A percentile compares a stretch with the other conserved stretches of the same genome.
Conservation (phyloP, 306 rosid species). For the Phaseolus lunatus region DNA sequence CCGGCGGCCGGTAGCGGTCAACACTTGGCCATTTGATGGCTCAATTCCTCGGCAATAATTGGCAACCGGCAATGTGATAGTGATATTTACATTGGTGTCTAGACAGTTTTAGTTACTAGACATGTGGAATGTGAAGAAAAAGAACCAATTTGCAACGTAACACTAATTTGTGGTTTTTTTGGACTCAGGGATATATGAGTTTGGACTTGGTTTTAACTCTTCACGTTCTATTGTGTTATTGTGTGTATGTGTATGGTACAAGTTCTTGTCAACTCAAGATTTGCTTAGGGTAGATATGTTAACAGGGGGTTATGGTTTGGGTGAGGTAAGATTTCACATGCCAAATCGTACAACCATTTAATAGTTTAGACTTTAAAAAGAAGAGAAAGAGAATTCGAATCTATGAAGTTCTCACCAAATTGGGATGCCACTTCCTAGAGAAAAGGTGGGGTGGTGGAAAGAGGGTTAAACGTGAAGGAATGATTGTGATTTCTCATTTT, state of each 20-base stretch:
- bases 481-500: constrained; percentile 12
- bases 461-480: constrained; percentile 22
- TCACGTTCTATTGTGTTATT: constrained; percentile 29
- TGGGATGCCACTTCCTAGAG: constrained; percentile 6
- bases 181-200: constrained; percentile 8
- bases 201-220: not conserved
- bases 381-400: constrained; percentile 22
- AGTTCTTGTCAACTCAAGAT: constrained; percentile 36
- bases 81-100: not conserved
- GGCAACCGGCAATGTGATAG: not conserved
- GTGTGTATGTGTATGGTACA: constrained; percentile 10
- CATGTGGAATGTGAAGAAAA: not conserved
- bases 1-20: constrained; percentile 47
- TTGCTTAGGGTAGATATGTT: constrained; percentile 18
- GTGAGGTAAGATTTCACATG: constrained; percentile 33
- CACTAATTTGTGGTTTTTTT: constrained; percentile 4
- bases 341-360: constrained; percentile 25
- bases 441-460: constrained; percentile 6
- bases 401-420: constrained; percentile 7
- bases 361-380: constrained; percentile 29
- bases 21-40: constrained; percentile 54
- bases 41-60: constrained; percentile 25
- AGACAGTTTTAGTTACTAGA: constrained; percentile 37
- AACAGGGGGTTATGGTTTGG: constrained; percentile 1
- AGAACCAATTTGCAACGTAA: not conserved